These are phyloP conservation scores for Colletotrichum limetticola DNA, from an alignment of 2,329 filamentous ascomycete species.

Conservation along the genomic window DNA sequence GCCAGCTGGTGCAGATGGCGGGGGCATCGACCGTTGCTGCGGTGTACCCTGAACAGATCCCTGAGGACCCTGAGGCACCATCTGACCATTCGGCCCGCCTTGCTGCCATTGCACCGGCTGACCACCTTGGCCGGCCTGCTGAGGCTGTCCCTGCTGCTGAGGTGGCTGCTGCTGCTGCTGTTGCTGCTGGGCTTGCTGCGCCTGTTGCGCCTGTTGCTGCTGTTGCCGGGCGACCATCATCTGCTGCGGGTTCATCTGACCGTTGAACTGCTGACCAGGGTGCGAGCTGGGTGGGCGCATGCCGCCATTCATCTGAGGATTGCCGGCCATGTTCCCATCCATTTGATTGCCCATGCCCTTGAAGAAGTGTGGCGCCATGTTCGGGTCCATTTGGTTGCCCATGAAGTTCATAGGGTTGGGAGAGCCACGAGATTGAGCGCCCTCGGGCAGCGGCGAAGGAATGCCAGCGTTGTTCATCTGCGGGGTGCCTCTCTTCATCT, in stretches of 20 bases:
- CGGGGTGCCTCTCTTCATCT: conserved; percentile 82
- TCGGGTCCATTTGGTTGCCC: conserved; percentile 70
- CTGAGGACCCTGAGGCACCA: conserved; percentile 57
- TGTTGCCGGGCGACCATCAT: conserved; percentile 64
- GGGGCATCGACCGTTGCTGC: conserved; percentile 78
- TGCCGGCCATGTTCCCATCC: conserved; percentile 64
- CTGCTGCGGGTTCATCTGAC: conserved; percentile 69
- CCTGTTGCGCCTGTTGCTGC: conserved; percentile 44
- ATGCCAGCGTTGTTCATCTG: conserved; percentile 77
- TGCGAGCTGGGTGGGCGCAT: conserved; percentile 79
- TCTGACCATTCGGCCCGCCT: conserved; percentile 54
- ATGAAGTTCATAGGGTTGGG: conserved; percentile 74
- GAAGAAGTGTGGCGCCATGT: conserved; percentile 69
- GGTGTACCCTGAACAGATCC: conserved; percentile 73
- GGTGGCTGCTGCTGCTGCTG: conserved; percentile 61
- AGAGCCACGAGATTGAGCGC: conserved; percentile 72
- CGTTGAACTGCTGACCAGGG: conserved; percentile 66
- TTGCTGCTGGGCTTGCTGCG: conserved; percentile 56
- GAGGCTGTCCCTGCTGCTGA: conserved; percentile 46
- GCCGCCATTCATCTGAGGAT: conserved; percentile 69
- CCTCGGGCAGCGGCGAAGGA: conserved; percentile 78
- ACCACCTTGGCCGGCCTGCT: conserved; percentile 48
- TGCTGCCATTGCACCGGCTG: conserved; percentile 62
- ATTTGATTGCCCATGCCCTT: conserved; percentile 61
- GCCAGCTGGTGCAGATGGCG: conserved; percentile 68